Evolutionary conservation across 192 early-diverging fungal genomes (phyloP).

Genomic region (Entomortierella lignicola): DNA sequence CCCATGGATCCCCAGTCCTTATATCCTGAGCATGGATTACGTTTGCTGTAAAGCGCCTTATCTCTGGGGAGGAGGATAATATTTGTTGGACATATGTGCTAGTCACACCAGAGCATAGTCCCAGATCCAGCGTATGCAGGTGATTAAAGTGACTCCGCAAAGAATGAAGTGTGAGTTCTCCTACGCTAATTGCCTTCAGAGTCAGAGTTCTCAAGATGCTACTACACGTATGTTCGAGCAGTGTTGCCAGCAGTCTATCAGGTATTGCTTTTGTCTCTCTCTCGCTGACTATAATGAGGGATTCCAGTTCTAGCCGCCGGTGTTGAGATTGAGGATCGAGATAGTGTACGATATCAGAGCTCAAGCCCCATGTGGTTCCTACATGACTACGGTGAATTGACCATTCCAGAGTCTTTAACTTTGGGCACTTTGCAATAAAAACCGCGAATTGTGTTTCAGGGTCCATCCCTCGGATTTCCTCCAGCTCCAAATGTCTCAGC

Average conservation of each 20-base stretch:
- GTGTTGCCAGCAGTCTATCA: neutral
- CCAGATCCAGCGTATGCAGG: neutral
- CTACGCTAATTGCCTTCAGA: neutral
- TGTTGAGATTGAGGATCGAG: neutral
- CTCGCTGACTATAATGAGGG: neutral
- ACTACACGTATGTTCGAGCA: neutral
- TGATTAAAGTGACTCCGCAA: neutral
- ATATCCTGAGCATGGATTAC: conserved; percentile 12
- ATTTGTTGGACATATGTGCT: conserved; percentile 2
- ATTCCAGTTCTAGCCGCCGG: conserved; percentile 12
- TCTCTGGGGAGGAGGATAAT: conserved; percentile 6
- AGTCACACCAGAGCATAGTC: conserved; percentile 3
- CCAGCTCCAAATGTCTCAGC: too few species aligned
- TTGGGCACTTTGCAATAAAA: neutral
- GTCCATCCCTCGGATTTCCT: too few species aligned
- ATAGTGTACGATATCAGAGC: neutral
- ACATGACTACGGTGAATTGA: neutral
- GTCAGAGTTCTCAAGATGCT: neutral
- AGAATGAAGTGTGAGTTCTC: neutral
- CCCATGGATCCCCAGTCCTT: conserved; percentile 2
- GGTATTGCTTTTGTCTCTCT: conserved; percentile 1
- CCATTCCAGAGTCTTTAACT: neutral
- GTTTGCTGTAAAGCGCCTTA: conserved; percentile 8
- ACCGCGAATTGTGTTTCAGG: too few species aligned
- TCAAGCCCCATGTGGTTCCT: neutral